phyloP scores from a whole-genome alignment of 805 yeast genomes.

The Cyberlindnera amylophila region DNA sequence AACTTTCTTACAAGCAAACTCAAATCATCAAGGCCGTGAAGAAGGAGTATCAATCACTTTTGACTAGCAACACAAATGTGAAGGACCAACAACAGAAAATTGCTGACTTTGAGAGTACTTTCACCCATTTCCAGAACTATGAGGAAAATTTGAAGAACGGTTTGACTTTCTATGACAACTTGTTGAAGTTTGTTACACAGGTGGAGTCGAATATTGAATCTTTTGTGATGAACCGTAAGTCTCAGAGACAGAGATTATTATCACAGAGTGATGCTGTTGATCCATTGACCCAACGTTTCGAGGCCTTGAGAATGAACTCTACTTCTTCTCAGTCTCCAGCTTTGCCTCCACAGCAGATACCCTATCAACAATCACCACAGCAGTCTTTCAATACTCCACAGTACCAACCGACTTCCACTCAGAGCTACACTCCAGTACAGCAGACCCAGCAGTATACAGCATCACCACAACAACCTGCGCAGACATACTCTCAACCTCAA shows the following conservation, averaged over 20 bases:
- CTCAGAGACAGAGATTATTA: conserved; percentile 22
- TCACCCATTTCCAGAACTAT: conserved; percentile 55
- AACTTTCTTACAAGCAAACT: conserved; percentile 64
- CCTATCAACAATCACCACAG: conserved; percentile 8
- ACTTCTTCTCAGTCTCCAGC: conserved; percentile 6
- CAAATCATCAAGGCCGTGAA: conserved; percentile 43
- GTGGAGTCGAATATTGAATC: conserved; percentile 21
- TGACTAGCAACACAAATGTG: conserved; percentile 39
- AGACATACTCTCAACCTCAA: conserved; percentile 6
- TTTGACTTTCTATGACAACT: conserved; percentile 53
- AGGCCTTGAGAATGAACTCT: conserved; percentile 12
- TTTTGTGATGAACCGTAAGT: conserved; percentile 25
- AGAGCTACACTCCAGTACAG: no score
- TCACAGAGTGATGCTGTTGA: conserved; percentile 4
- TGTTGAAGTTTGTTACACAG: conserved; percentile 25
- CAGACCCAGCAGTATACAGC: no score
- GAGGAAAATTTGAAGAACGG: conserved; percentile 61
- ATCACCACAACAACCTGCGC: conserved; percentile 1
- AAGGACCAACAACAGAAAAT: conserved; percentile 39
- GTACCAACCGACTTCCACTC: background rate
- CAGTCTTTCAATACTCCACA: conserved; percentile 20
- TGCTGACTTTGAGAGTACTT: conserved; percentile 44
- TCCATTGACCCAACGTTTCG: conserved; percentile 10
- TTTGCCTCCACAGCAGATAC: conserved; percentile 9
- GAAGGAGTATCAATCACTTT: conserved; percentile 43